phyloP scores from a whole-genome alignment of 1,284 basidiomycete genomes.

The Malassezia psittaci region DNA sequence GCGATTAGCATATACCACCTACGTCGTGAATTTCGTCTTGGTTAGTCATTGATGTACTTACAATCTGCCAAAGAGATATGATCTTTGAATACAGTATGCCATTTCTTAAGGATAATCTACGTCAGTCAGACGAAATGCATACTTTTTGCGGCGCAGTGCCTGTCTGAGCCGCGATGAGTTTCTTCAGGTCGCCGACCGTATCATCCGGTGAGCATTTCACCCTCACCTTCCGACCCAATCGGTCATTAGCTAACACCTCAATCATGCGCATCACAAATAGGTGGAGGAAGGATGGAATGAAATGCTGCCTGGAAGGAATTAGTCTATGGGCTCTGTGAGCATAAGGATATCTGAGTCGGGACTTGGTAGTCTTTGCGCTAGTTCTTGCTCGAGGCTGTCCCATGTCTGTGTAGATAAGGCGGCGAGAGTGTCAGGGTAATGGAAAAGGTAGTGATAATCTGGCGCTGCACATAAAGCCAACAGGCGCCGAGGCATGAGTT shows the following conservation, averaged over 20 bases:
- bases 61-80: constrained; percentile 80
- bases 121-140: constrained; percentile 34
- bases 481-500: not conserved
- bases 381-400: not conserved
- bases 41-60: constrained; percentile 1
- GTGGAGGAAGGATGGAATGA: not conserved
- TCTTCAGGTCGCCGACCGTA: constrained; percentile 92
- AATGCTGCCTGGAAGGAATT: not conserved
- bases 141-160: constrained; percentile 62
- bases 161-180: constrained; percentile 88
- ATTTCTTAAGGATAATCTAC: constrained; percentile 95
- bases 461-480: not conserved
- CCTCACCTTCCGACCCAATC: constrained; percentile 71
- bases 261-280: constrained; percentile 49
- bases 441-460: not conserved
- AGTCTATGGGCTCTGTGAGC: not conserved
- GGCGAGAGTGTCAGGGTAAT: not conserved
- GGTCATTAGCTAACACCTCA: constrained; percentile 91
- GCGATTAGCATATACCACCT: not conserved
- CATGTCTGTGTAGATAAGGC: not conserved
- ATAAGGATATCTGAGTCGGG: not conserved
- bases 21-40: constrained; percentile 19
- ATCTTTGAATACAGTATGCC: constrained; percentile 52
- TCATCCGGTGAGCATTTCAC: constrained; percentile 60
- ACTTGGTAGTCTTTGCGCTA: not conserved